These are phyloP conservation scores for Taphrina pruni DNA, from an alignment of 1,139 yeast species.

Conservation along the genomic window DNA sequence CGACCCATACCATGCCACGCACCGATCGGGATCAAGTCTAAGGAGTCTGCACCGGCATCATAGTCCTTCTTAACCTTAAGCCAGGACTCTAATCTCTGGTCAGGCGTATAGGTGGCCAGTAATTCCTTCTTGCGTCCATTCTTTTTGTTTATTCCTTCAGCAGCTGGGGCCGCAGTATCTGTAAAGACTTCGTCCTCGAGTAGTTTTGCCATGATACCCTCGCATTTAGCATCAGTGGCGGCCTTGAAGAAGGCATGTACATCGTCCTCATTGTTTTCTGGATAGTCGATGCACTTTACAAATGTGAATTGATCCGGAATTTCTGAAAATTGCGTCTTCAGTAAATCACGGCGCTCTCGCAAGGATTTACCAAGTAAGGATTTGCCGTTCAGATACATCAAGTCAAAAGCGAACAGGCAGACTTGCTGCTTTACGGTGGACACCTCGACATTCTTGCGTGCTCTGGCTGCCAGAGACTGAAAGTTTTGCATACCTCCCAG, in stretches of 20 bases:
- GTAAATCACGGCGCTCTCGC: constrained; percentile 67
- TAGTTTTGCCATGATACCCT: constrained; percentile 95
- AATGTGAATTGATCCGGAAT: constrained; percentile 80
- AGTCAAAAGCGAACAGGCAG: constrained; percentile 89
- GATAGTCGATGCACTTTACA: constrained; percentile 69
- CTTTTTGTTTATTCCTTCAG: constrained; percentile 10
- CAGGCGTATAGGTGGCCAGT: constrained; percentile 47
- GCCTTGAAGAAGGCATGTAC: constrained; percentile 86
- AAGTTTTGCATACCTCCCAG: constrained; percentile 77
- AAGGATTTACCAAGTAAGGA: constrained; percentile 70
- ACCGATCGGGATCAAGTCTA: constrained; percentile 48
- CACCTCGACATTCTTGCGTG: constrained; percentile 87
- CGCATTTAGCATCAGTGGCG: constrained; percentile 87
- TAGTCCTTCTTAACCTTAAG: constrained; percentile 48
- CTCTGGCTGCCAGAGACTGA: constrained; percentile 89
- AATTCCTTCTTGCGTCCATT: constrained; percentile 40
- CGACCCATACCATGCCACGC: constrained; percentile 48
- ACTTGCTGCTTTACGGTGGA: constrained; percentile 88
- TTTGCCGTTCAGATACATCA: constrained; percentile 72
- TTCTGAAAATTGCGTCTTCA: constrained; percentile 64
- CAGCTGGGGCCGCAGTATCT: neutral
- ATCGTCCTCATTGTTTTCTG: constrained; percentile 67
- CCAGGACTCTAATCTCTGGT: constrained; percentile 48
- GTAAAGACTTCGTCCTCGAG: constrained; percentile 76
- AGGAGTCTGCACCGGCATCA: constrained; percentile 46